Evolutionary conservation across 352 stramenopile genomes (phyloP), one percentile per base, ranked within the genome.

Genomic region (Pythium dissotocum): DNA sequence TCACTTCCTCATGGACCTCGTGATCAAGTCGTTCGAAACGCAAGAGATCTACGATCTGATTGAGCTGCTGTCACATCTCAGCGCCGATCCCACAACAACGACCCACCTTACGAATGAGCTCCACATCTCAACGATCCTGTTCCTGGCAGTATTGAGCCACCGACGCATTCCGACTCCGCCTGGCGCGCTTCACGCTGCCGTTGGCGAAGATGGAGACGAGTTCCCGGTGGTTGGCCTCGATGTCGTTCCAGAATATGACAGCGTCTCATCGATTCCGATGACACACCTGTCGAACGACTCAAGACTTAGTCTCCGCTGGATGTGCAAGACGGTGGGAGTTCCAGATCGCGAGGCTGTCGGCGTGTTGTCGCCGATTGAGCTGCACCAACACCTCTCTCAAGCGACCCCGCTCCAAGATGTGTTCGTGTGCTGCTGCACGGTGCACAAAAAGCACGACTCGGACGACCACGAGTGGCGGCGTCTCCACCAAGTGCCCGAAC

Each of bases 221-320:
- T 88, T 92, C 53, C 86, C 86, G 6, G 75, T 94, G 6, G 90
- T 94, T 70, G 83, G 86, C 26, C 76, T 88, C n/a, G 67, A 85
- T 8, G 61, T 58, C 0, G 70, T 76, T 28, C 83, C 80, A 1
- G 80, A 87, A n/a, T 51, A 44, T 18, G 67, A 68, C 6, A 79
- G 76, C 30, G 75, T 67, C 2, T 90, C 81, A 1, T 90, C 77
- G 2, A 69, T 90, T 18, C 82, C 82, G 10, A 89, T 91, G 63
- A 83, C 83, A n/a, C 80, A 86, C 6, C 67, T 90, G 55, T 91
- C 85, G 0, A 76, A 77, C n/a, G 77, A 90, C 30, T 88, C 78
- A n/a, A 74, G 83, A 26, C 86, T 88, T 66, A 77, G 72, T 16
- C 58, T 90, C n/a, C 87, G 71, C 60, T 94, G 86, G 85, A 80